phyloP scores from a whole-genome alignment of 108 stramenopile genomes.

The Chaetoceros muelleri region DNA sequence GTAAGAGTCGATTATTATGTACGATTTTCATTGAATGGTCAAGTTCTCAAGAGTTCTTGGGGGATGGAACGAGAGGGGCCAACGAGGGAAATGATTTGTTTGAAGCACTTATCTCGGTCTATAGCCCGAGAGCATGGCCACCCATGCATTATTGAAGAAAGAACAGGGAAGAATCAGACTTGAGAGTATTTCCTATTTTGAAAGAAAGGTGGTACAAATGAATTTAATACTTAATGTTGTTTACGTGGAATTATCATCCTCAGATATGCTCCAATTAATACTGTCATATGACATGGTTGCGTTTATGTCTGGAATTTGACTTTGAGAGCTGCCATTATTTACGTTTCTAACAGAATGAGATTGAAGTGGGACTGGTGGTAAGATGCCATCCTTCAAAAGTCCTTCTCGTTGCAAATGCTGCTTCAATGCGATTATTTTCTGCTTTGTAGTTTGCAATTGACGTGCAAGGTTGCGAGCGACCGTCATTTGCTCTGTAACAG shows the following conservation, averaged over 20 bases:
- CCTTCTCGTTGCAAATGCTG: background rate
- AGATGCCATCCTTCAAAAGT: background rate
- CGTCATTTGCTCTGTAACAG: background rate
- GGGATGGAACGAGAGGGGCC: slow-evolving; percentile 22
- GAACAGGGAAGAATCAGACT: too few species aligned
- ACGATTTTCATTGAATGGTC: slow-evolving; percentile 59
- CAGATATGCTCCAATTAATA: too few species aligned
- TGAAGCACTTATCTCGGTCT: slow-evolving; percentile 6
- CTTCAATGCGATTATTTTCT: background rate
- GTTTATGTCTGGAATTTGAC: too few species aligned
- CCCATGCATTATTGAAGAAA: background rate
- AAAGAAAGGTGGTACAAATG: too few species aligned
- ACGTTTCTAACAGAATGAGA: too few species aligned
- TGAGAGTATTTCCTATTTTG: too few species aligned
- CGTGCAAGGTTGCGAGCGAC: background rate
- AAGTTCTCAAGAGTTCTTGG: slow-evolving; percentile 41
- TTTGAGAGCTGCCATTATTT: too few species aligned
- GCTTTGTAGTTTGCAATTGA: background rate
- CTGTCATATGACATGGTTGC: too few species aligned
- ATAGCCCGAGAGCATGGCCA: background rate
- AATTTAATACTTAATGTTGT: too few species aligned
- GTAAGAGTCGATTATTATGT: slow-evolving; percentile 27
- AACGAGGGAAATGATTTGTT: slow-evolving; percentile 26
- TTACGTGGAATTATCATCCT: too few species aligned
- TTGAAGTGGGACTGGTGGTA: too few species aligned